Evolutionary conservation across 2,329 filamentous ascomycete species (phyloP), one percentile per base, ranked within the genome.

Genomic region (Claviceps cyperi): DNA sequence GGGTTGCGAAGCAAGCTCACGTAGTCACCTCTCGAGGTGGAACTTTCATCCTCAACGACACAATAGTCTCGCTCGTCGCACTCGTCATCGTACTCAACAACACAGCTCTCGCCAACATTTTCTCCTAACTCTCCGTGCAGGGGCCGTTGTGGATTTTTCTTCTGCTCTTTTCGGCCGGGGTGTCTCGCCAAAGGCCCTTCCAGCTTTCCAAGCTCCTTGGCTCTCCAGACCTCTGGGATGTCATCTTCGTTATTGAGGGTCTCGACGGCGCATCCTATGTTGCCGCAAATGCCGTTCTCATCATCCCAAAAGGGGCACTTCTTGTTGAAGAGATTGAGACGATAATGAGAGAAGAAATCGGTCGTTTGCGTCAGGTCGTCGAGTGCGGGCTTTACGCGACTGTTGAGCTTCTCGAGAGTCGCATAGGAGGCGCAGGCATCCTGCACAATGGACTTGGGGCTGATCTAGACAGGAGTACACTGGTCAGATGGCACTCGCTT

Each of bases 321-420:
- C 67, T 92, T 95, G 67, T 94, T 85, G 68, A 88, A 98, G 19
- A 98, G 77, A 65, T 96, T 97, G 44, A 98, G 72, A 51, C 92
- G 84, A 71, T 97, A 98, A 68, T 97, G 89, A 49, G 91, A 91
- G 69, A 98, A 98, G 76, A 96, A 98, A 68, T 98, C 92, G 65
- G 91, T 94, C 49, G 85, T 81, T 58, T 80, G 80, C 0, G 88
- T 94, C 44, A 98, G 79, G 50, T 86, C 83, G 59, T 86, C 78
- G 57, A 98, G 71, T 48, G 81, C 78, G 17, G 89, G 86, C 59
- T 83, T 82, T 54, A 96, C 75, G 53, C 80, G 77, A 57, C 74
- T 68, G 68, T 97, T 98, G 49, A 98, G 74, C 40, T 75, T 72
- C 63, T 98, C 90, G 66, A 98, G 84, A 38, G 87, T 89, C 50